Percentiles rank a stretch among this genome's conserved stretches.
phyloP scores from a whole-genome alignment of 306 rosid genomes.

The Cucumis hystrix region DNA sequence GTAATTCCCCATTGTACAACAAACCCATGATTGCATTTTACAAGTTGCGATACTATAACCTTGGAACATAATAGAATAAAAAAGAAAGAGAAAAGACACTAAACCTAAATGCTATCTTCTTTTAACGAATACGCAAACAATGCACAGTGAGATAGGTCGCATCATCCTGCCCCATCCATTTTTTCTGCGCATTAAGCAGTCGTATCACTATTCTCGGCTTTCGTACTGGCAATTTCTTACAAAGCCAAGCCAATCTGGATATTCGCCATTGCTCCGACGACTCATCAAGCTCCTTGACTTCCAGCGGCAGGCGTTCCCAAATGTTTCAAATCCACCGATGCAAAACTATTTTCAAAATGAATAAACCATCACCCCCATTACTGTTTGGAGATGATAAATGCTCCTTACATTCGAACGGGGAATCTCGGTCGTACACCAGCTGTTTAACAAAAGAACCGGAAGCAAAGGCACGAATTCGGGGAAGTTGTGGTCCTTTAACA shows the following conservation, averaged over 20 bases:
- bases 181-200: constrained; percentile 67
- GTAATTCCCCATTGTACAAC: not conserved
- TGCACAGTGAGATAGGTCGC: constrained; percentile 61
- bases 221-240: constrained; percentile 40
- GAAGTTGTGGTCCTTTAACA: not conserved
- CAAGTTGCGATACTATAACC: not conserved
- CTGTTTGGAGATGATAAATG: not conserved
- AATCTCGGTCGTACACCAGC: constrained; percentile 8
- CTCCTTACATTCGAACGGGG: constrained; percentile 4
- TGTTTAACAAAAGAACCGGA: constrained; percentile 23
- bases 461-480: not conserved
- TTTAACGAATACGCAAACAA: constrained; percentile 79
- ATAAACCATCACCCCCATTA: constrained; percentile 15
- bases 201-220: constrained; percentile 30
- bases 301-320: constrained; percentile 21
- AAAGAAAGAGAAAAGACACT: not conserved
- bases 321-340: constrained; percentile 24
- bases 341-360: constrained; percentile 16
- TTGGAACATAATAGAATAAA: not conserved
- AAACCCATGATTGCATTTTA: not conserved
- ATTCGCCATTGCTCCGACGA: constrained; percentile 52
- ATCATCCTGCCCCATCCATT: constrained; percentile 66
- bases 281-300: constrained; percentile 35
- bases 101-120: constrained; percentile 57
- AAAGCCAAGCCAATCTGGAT: constrained; percentile 51